These are phyloP conservation scores for Cyclotella baltica DNA, from an alignment of 108 stramenopile genomes.

Conservation along the genomic window DNA sequence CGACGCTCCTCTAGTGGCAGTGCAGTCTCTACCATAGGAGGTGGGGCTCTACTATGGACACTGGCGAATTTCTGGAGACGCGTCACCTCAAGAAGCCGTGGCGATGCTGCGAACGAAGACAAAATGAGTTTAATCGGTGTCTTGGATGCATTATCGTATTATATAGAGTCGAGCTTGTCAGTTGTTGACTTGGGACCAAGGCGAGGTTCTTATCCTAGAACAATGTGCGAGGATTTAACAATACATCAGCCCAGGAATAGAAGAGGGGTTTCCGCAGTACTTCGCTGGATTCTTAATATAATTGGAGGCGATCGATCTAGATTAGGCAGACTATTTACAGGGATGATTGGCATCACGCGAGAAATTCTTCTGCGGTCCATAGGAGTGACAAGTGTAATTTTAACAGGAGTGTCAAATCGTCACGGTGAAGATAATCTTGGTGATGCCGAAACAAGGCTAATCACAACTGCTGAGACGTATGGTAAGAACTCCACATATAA, in stretches of 20 bases:
- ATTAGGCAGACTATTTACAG: conserved; percentile 29
- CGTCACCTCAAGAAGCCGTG: neutral
- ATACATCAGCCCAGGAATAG: neutral
- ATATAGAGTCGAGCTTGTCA: conserved; percentile 8
- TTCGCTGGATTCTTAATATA: conserved; percentile 33
- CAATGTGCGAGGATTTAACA: conserved; percentile 1
- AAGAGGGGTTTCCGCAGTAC: conserved; percentile 13
- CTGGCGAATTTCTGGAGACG: conserved; percentile 12
- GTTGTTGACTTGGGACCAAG: neutral
- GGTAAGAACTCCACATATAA: neutral
- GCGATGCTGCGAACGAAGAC: neutral
- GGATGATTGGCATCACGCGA: conserved; percentile 17
- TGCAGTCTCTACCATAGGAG: neutral
- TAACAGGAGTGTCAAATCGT: conserved; percentile 30
- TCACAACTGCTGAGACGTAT: too few species aligned
- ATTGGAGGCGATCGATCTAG: conserved; percentile 30
- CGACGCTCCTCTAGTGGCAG: conserved; percentile 15
- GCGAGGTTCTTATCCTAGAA: neutral
- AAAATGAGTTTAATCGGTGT: neutral
- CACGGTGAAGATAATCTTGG: neutral
- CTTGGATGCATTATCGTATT: neutral
- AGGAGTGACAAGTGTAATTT: conserved; percentile 32
- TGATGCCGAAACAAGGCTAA: neutral
- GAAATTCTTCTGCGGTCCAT: conserved; percentile 40
- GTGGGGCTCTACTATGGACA: conserved; percentile 4